Percentiles rank a stretch among this genome's conserved stretches.
These are phyloP conservation scores for Novymonas esmeraldas DNA, from an alignment of 208 protist genomes.

Conservation along the genomic window DNA sequence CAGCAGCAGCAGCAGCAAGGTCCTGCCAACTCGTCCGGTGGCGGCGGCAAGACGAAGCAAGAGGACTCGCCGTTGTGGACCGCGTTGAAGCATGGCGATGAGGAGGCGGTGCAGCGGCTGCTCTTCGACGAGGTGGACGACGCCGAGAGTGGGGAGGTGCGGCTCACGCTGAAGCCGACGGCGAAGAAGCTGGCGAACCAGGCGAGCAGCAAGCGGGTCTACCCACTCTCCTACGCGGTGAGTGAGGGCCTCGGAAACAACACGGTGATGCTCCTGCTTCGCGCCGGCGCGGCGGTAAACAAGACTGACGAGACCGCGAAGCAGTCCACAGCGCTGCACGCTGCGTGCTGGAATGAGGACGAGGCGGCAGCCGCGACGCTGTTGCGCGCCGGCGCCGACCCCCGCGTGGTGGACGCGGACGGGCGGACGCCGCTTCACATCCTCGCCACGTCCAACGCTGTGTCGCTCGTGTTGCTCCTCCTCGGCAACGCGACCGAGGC, in stretches of 20 bases:
- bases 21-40: not conserved
- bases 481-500: slow-evolving; percentile 24
- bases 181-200: slow-evolving; percentile 7
- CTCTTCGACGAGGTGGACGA: slow-evolving; percentile 42
- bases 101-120: slow-evolving; percentile 33
- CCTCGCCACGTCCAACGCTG: slow-evolving; percentile 49
- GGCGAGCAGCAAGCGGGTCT: slow-evolving; percentile 41
- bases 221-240: slow-evolving; percentile 55
- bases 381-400: slow-evolving; percentile 52
- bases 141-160: slow-evolving; percentile 26
- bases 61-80: slow-evolving; percentile 46
- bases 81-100: slow-evolving; percentile 46
- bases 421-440: slow-evolving; percentile 62
- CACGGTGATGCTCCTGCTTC: too few relatives aligned
- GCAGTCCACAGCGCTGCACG: slow-evolving; percentile 43
- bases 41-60: slow-evolving; percentile 2
- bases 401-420: slow-evolving; percentile 39
- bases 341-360: slow-evolving; percentile 55
- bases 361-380: slow-evolving; percentile 36
- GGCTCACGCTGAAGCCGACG: slow-evolving; percentile 12
- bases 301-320: slow-evolving; percentile 39
- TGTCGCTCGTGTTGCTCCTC: slow-evolving; percentile 27
- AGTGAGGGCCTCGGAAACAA: slow-evolving; percentile 41
- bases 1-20: not conserved
- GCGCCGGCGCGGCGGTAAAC: slow-evolving; percentile 48